Conservation (phyloP, 1,284 basidiomycete genomes). For the Vanrija pseudolonga region DNA sequence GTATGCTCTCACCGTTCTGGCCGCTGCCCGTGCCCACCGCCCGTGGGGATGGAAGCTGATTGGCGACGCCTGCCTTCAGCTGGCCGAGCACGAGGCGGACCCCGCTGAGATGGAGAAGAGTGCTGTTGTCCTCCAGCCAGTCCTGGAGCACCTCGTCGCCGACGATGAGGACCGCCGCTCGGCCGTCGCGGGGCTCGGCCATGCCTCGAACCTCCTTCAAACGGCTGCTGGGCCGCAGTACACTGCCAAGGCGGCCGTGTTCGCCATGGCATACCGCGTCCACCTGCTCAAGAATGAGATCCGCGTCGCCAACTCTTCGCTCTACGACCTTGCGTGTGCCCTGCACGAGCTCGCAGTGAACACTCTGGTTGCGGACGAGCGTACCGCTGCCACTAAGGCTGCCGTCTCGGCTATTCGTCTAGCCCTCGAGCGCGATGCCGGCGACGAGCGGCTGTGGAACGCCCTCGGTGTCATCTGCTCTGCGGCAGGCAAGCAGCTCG, state of each 20-base stretch:
- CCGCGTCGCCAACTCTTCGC: constrained; percentile 56
- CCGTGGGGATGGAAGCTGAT: constrained; percentile 80
- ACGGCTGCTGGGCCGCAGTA: constrained; percentile 30
- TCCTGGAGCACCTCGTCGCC: constrained; percentile 36
- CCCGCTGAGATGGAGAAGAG: constrained; percentile 35
- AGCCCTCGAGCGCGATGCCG: constrained; percentile 71
- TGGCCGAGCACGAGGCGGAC: constrained; percentile 53
- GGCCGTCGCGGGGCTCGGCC: constrained; percentile 37
- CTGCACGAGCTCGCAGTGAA: constrained; percentile 57
- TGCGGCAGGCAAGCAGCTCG: constrained; percentile 45
- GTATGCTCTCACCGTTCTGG: constrained; percentile 59
- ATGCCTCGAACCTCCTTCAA: constrained; percentile 36
- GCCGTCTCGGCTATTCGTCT: constrained; percentile 65
- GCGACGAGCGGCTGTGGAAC: constrained; percentile 76
- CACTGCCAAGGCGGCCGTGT: constrained; percentile 60
- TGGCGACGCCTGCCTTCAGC: constrained; percentile 69
- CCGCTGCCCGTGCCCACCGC: constrained; percentile 61
- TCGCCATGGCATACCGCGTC: constrained; percentile 69
- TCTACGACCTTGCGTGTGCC: constrained; percentile 72
- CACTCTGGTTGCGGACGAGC: constrained; percentile 32
- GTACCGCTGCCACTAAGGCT: constrained; percentile 53
- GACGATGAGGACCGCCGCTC: constrained; percentile 44
- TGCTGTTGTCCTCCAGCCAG: constrained; percentile 27
- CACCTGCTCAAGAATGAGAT: constrained; percentile 64
- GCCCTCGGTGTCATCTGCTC: constrained; percentile 44